Percentiles rank a stretch among this genome's conserved stretches.
Conservation (phyloP, 371 early-diverging fungal genomes). For the Actinomucor elegans region DNA sequence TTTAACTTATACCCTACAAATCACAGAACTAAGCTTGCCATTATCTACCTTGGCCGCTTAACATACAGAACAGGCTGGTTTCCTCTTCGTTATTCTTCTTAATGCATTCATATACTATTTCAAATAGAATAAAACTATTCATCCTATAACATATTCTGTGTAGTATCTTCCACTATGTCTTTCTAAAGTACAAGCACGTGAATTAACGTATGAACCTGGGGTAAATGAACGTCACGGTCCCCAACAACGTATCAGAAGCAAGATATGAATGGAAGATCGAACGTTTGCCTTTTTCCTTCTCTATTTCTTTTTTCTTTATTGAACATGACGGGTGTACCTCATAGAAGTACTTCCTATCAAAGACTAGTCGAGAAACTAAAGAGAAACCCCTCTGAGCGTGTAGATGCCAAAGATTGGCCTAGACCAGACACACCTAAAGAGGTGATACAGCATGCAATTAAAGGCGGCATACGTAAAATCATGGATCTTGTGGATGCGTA, state of each 20-base stretch:
- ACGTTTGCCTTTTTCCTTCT: not conserved
- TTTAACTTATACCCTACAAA: slow-evolving; percentile 40
- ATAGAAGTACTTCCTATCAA: slow-evolving; percentile 40
- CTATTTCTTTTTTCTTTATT: not conserved
- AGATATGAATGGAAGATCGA: not conserved
- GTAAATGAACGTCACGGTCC: slow-evolving; percentile 15
- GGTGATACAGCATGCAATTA: slow-evolving; percentile 43
- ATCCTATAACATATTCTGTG: too few species aligned
- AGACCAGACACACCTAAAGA: slow-evolving; percentile 34
- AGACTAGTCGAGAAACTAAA: slow-evolving; percentile 38
- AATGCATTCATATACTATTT: too few species aligned
- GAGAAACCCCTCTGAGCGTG: slow-evolving; percentile 34
- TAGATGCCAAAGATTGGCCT: slow-evolving; percentile 38
- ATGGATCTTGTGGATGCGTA: too few species aligned
- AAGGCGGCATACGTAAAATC: slow-evolving; percentile 46
- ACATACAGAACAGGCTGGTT: not conserved
- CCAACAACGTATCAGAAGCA: not conserved
- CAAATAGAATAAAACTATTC: too few species aligned
- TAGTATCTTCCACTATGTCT: too few species aligned
- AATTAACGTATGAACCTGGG: slow-evolving; percentile 4
- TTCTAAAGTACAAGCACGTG: slow-evolving; percentile 8
- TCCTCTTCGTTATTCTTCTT: not conserved
- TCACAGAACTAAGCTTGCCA: slow-evolving; percentile 44
- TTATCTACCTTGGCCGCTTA: slow-evolving; percentile 42
- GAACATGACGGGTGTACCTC: slow-evolving; percentile 6